phyloP scores from a whole-genome alignment of 371 early-diverging fungal genomes.

The Apophysomyces ossiformis region DNA sequence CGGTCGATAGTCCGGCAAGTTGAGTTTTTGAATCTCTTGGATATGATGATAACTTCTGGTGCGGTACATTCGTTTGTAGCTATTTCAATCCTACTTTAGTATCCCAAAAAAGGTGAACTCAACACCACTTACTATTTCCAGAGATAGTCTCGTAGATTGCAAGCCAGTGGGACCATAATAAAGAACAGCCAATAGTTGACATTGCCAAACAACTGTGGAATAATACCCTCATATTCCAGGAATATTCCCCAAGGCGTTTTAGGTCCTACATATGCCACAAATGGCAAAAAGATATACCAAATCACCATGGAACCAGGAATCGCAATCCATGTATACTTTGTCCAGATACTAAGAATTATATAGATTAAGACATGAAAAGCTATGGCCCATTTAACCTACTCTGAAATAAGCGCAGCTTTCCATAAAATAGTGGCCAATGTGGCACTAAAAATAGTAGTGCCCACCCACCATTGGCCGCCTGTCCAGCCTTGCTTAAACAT shows the following conservation, averaged over 20 bases:
- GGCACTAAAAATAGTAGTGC: constrained; percentile 77
- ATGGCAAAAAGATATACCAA: constrained; percentile 88
- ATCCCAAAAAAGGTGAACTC: background rate
- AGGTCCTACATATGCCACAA: constrained; percentile 87
- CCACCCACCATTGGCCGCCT: constrained; percentile 82
- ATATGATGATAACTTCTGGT: constrained; percentile 90
- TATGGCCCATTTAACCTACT: constrained; percentile 46
- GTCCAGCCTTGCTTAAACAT: constrained; percentile 63
- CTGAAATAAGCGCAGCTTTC: constrained; percentile 85
- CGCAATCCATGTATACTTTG: constrained; percentile 80
- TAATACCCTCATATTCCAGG: constrained; percentile 82
- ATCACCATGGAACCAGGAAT: constrained; percentile 83
- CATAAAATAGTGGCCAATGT: constrained; percentile 79
- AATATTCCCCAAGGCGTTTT: constrained; percentile 62
- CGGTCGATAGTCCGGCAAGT: constrained; percentile 95
- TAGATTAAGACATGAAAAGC: background rate
- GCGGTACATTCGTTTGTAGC: constrained; percentile 80
- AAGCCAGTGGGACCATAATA: constrained; percentile 77
- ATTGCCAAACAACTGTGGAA: constrained; percentile 68
- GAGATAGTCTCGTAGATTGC: constrained; percentile 82
- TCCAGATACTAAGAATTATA: constrained; percentile 67
- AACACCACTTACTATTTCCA: constrained; percentile 89
- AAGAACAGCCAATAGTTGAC: constrained; percentile 89
- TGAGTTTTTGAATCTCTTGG: constrained; percentile 97
- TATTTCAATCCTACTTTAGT: constrained; percentile 18